phyloP scores from a whole-genome alignment of 1,284 basidiomycete genomes.

The Austroboletus novae-zelandiae region DNA sequence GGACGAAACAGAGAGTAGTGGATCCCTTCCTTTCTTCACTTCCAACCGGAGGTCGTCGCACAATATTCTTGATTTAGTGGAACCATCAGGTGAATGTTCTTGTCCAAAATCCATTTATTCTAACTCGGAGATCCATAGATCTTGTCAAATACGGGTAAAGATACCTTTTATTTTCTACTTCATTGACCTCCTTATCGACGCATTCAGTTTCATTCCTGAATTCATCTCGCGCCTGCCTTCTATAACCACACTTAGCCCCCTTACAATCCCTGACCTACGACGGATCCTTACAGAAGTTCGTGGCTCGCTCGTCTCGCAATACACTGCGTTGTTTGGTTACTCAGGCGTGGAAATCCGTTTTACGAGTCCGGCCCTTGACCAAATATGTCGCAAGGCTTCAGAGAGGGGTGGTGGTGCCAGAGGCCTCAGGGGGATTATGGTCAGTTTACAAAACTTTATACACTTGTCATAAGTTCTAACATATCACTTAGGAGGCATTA shows the following conservation, averaged over 20 bases:
- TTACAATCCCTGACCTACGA: conserved; percentile 76
- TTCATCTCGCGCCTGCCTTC: conserved; percentile 91
- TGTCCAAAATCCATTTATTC: conserved; percentile 3
- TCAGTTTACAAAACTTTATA: conserved; percentile 31
- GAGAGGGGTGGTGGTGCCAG: conserved; percentile 87
- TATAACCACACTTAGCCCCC: conserved; percentile 76
- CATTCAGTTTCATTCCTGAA: conserved; percentile 82
- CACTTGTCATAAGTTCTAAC: conserved; percentile 3
- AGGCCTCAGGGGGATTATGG: conserved; percentile 87
- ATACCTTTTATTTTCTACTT: conserved; percentile 1
- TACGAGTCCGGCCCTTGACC: conserved; percentile 69
- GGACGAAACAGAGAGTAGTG: conserved; percentile 28
- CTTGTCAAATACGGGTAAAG: conserved; percentile 80
- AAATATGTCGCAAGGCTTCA: conserved; percentile 76
- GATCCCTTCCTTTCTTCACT: conserved; percentile 68
- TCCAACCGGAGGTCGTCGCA: conserved; percentile 53
- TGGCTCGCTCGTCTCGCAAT: conserved; percentile 89
- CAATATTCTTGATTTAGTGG: conserved; percentile 62
- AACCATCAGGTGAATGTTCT: conserved; percentile 53
- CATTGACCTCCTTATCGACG: conserved; percentile 5
- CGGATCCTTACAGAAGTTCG: conserved; percentile 89
- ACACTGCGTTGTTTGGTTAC: conserved; percentile 77
- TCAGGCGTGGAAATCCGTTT: conserved; percentile 82
- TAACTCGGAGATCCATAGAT: conserved; percentile 44
- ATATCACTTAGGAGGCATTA: conserved; percentile 60